Base-by-base conservation (phyloP, 257 asterid species). In the Scutellaria minor region DNA sequence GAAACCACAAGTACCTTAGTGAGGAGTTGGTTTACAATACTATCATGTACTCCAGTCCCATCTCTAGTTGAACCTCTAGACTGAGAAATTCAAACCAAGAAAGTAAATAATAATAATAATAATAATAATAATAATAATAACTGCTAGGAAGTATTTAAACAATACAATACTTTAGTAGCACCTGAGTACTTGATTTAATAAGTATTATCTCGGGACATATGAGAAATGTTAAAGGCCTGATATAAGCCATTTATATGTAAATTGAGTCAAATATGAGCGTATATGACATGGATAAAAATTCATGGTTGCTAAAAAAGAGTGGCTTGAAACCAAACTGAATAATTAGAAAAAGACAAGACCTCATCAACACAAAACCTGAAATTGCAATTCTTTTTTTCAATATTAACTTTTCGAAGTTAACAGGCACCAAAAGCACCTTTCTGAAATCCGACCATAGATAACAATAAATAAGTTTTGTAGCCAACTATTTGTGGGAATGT, bases 41-140 rank as follows among this genome's bases (percentile, higher is more conserved):
- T 90, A 85, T 95, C 99, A 77, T 95, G 99, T 27, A 95, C 99
- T 82, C 99, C 99, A 79, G 99, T 95, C 50, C 98, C 99, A 72
- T 95, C 99, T 83, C 97, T 87, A 73, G 97, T 95, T 65, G 99
- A 95, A 77, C 99, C 98, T 86, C 99, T 90, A 61, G 99, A 85
- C 99, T 95, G 93, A 60, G 70, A 84, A 78, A 68, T 57, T 59
- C 61, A 76, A 78, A 73, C 71, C 20, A 73, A 77, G 74, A 70
- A 74, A 70, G 58, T 31, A 2, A 31, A 31, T 2, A 18, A 18
- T 3, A 31, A 63, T 71, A 65, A 53, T 47, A 24, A 24, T 9
- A 53, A 58, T 14, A 64, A 54, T 3, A 31, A 63, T 71, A 65
- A 53, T 47, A 24, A 24, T 9, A 53, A 58, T 14, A 64, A 54